Base-by-base conservation (phyloP, 2,329 filamentous ascomycete genomes). In the Xenoacremonium recifei region DNA sequence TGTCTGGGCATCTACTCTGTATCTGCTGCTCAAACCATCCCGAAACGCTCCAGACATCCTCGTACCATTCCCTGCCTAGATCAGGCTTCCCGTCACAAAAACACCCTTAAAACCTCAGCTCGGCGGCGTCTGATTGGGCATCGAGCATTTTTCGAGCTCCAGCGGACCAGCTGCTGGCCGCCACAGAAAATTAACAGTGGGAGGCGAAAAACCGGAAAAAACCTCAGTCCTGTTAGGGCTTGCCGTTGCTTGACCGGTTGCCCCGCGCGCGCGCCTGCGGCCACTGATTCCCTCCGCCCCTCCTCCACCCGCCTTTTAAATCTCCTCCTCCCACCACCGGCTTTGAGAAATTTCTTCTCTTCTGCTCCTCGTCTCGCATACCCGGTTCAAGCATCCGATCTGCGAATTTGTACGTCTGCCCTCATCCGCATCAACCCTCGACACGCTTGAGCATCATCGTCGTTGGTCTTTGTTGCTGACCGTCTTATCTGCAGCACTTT, bases 311-410 rank as follows among this genome's bases (percentile, higher is more conserved):
- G 47, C 62, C 59, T 64, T 66, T 67, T 66, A 66, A 67, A 63
- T 60, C 61, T 58, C 59, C 53, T 61, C 58, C 61, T 61, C 64
- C 64, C 65, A 59, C 66, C 61, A 47, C 54, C 57, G 47, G 48
- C 53, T 60, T 65, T 59, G 35, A 52, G 52, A 55, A 51, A 60
- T 63, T 66, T 63, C 50, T 62, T 57, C 53, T 51, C 59, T 64
- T 65, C 55, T 59, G 61, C 62, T 67, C 65, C 55, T 68, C 60
- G 64, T 68, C 65, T 65, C 63, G 65, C 65, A 68, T 67, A 68
- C 65, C 65, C 62, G 64, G 65, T 68, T 67, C 64, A 67, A 67
- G 65, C 65, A 66, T 66, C 65, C 65, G 63, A 65, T 58, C 65
- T 68, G 65, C 65, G 64, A 66, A 57, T 66, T 61, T 62, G 63